These are phyloP conservation scores for Boeremia exigua DNA, from an alignment of 2,329 filamentous ascomycete species.

Conservation along the genomic window DNA sequence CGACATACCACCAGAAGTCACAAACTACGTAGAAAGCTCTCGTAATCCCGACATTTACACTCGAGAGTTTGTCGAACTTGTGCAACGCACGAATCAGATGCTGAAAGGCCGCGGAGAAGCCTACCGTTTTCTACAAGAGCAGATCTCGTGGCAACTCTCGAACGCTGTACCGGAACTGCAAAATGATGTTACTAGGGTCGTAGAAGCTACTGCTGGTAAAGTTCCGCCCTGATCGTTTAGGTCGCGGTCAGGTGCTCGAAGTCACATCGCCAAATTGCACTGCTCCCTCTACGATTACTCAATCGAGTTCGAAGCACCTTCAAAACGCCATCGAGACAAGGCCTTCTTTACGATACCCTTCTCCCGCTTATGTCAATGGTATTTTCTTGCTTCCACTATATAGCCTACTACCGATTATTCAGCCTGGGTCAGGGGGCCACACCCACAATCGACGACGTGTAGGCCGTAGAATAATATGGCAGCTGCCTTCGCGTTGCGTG, in stretches of 20 bases:
- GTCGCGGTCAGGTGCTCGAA: neutral
- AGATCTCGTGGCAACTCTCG: constrained; percentile 64
- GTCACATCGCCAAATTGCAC: neutral
- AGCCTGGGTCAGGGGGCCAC: too few relatives aligned
- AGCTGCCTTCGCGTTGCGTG: neutral
- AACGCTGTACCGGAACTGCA: constrained; percentile 64
- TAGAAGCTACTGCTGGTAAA: constrained; percentile 55
- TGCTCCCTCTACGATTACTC: neutral
- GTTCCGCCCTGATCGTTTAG: constrained; percentile 22
- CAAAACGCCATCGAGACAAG: neutral
- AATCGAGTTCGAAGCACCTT: neutral
- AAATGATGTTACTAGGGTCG: constrained; percentile 59
- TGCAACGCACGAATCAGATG: constrained; percentile 67
- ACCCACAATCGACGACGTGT: too few relatives aligned
- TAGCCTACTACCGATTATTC: too few relatives aligned
- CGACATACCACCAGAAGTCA: constrained; percentile 65
- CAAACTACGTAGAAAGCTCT: constrained; percentile 66
- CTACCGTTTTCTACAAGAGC: constrained; percentile 64
- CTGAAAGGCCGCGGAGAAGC: constrained; percentile 66
- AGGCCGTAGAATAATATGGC: too few relatives aligned
- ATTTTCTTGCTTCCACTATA: too few relatives aligned
- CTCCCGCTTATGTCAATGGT: neutral
- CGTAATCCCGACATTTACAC: constrained; percentile 73
- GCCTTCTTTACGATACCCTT: neutral
- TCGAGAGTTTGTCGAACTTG: constrained; percentile 68